Base-by-base conservation (phyloP, 805 yeast genomes). In the Pichia exigua region DNA sequence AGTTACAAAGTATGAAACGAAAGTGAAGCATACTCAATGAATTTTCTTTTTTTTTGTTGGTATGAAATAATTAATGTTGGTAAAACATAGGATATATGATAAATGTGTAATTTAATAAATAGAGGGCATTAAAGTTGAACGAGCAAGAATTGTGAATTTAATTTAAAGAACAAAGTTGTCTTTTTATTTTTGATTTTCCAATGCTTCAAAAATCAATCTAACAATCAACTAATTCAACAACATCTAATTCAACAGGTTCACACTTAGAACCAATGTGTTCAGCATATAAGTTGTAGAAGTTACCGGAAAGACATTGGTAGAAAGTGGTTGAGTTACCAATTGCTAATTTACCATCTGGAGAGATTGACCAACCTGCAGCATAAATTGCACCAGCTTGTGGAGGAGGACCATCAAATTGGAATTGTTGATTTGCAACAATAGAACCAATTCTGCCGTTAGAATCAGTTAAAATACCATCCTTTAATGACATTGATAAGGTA, bases 401-500 rank as follows among this genome's bases (percentile, higher is more conserved):
- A 66, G 82, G 82, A 47, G 82, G 82, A 62, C 83, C 83, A 63
- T 79, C 83, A 59, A 79, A 79, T 70, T 79, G 83, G 77, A 79
- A 78, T 69, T 79, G 83, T 70, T 79, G 73, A 77, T 77, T 77
- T 53, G 82, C 81, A 57, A 78, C 82, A 66, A 78, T 77, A 43
- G 82, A 76, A 59, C 82, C 82, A 56, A 78, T 68, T 74, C 82
- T 75, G 54, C 79, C 79, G 48, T 63, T 50, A 28, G 72, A 54
- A 58, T 78, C 82, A n/a, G 65, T 73, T 62, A 78, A 70, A 48
- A 73, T 61, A 48, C 74, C 65, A 45, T 58, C 66, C 44, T 67
- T 60, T 62, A 78, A 71, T 17, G 67, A 62, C 71, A 78, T 66
- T 26, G 77, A 59, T 55, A 78, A 73, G 42, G 78, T 60, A 60